Evolutionary conservation across 2,329 filamentous ascomycete genomes (phyloP), one percentile per base, ranked within the genome.

Genomic region (Leptographium lundbergii): DNA sequence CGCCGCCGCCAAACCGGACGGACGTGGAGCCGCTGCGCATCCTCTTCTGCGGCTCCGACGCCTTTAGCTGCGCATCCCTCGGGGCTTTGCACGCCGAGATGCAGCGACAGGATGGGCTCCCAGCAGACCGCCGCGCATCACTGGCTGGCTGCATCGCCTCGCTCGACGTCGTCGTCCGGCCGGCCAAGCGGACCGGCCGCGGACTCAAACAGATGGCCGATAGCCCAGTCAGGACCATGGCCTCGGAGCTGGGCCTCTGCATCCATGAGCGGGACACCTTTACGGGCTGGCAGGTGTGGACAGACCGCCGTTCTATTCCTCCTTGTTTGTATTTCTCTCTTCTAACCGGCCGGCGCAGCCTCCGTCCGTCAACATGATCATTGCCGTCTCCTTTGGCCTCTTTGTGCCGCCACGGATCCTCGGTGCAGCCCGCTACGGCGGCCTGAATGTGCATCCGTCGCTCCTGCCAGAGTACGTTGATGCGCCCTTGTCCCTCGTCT

Each of bases 381-480:
- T 97, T 53, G 91, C 91, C 54, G 94, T 97, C 5, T 97, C 94
- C 0, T 99, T 97, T 72, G 94, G 94, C 3, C 80, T 96, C 9
- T 87, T 96, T 62, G 85, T 99, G 1, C 94, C 94, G 0, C 78
- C 80, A 0, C 80, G 89, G 5, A 82, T 97, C 19, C 76, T 99
- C 25, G 74, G 75, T 25, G 74, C 74, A 1, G 82, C 88, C 27
- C 82, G 81, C 65, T 96, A 95, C 72, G 91, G 91, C 51, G 94
- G 94, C 0, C 74, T 99, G 3, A 99, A 99, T 71, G 80, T 99
- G 2, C 94, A 99, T 68, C 94, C 94, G 1, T 97, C 92, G 0
- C 73, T 96, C 32, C 80, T 99, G 17, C 92, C 91, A 4, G 87
- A 94, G 85, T 89, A 76, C 65, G 76, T 68, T 17, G 14, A 19